phyloP scores from a whole-genome alignment of 78 protist species.

The Pigoraptor vietnamica region DNA sequence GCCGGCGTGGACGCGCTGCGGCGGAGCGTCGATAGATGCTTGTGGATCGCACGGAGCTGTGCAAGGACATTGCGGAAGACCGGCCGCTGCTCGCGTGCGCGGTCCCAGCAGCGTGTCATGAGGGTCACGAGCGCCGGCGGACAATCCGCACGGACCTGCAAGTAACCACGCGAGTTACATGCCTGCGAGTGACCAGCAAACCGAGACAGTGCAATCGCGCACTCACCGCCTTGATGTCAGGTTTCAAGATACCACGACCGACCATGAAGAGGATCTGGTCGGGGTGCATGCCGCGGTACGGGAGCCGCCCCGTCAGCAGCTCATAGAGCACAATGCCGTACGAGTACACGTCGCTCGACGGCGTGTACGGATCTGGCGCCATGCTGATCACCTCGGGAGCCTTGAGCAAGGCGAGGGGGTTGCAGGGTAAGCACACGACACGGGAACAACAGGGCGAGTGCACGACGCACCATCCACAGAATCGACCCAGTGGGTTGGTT shows the following conservation, averaged over 20 bases:
- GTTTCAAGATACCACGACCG: neutral
- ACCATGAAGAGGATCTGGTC: constrained; percentile 14
- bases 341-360: constrained; percentile 21
- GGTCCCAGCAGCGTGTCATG: neutral
- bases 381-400: constrained; percentile 22
- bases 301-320: constrained; percentile 22
- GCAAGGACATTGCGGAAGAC: neutral
- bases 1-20: neutral
- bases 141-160: neutral
- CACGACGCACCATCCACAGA: constrained; percentile 21
- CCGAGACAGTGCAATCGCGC: neutral
- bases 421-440: neutral
- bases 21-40: neutral
- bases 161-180: too few relatives aligned
- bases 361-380: neutral
- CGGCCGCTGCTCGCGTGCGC: neutral
- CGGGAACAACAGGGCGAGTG: neutral
- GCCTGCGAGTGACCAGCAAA: neutral
- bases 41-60: neutral
- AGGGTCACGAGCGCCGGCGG: neutral
- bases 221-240: neutral
- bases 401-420: too few relatives aligned
- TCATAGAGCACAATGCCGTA: constrained; percentile 39
- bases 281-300: constrained; percentile 17
- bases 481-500: neutral